A percentile compares a stretch with the other conserved stretches of the same genome.
Conservation (phyloP, 805 yeast genomes). For the Metschnikowia kofuensis region DNA sequence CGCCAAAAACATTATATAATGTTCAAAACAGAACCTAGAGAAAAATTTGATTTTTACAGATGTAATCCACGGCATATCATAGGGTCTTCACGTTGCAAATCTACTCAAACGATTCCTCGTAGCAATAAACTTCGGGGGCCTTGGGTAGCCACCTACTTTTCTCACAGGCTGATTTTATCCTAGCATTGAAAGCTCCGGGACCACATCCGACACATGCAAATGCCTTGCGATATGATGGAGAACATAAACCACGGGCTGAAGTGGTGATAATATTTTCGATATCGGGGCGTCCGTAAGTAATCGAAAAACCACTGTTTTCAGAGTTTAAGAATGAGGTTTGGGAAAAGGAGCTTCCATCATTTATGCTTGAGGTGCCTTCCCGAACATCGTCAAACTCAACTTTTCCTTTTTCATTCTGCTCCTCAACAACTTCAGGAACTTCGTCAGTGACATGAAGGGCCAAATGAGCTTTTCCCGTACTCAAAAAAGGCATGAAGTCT, state of each 20-base stretch:
- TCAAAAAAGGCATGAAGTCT: conserved; percentile 25
- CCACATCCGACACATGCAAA: conserved; percentile 45
- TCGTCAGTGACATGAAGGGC: conserved; percentile 31
- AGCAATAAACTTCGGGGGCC: conserved; percentile 42
- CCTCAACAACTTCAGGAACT: conserved; percentile 4
- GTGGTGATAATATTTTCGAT: conserved; percentile 17
- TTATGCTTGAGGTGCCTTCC: conserved; percentile 2
- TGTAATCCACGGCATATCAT: too few relatives aligned
- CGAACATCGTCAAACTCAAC: not conserved
- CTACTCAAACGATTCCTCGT: conserved; percentile 30
- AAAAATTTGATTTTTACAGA: too few relatives aligned
- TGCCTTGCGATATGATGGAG: conserved; percentile 19
- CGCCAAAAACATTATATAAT: too few relatives aligned
- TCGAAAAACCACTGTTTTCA: conserved; percentile 3
- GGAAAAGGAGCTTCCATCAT: not conserved
- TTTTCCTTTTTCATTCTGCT: conserved; percentile 1
- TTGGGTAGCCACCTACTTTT: conserved; percentile 23
- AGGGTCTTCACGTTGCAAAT: too few relatives aligned
- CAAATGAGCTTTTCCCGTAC: conserved; percentile 22
- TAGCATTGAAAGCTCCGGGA: conserved; percentile 29
- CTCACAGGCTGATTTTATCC: conserved; percentile 29
- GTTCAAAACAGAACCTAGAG: too few relatives aligned
- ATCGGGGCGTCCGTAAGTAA: conserved; percentile 19
- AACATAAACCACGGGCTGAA: conserved; percentile 14
- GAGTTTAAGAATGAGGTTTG: not conserved